These are phyloP conservation scores for Solanum hybrid DNA, from an alignment of 305 asterid species.

Conservation along the genomic window DNA sequence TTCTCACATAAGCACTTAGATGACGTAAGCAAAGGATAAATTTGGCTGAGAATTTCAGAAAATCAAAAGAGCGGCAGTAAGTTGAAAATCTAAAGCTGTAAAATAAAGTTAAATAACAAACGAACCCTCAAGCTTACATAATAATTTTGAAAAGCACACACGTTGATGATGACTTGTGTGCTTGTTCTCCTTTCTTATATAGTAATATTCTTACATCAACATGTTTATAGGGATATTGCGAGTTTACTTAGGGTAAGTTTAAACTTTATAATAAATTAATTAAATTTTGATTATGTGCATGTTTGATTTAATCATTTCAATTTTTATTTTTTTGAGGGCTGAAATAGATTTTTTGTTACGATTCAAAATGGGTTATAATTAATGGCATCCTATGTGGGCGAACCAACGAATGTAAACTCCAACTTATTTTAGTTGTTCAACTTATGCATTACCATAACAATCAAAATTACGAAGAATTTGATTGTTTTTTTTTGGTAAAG, in stretches of 20 bases:
- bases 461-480: not conserved
- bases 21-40: not conserved
- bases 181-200: no score
- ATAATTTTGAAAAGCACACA: no score
- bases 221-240: not conserved
- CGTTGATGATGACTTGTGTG: no score
- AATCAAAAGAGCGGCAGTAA: not conserved
- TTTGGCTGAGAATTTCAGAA: not conserved
- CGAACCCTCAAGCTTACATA: no score
- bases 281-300: not conserved
- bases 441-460: not conserved
- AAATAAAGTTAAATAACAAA: no score
- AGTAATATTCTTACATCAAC: no score
- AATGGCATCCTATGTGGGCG: not conserved
- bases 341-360: no score
- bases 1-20: not conserved
- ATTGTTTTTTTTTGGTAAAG: no score
- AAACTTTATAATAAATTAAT: no score
- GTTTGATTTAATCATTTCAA: no score
- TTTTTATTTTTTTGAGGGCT: not conserved
- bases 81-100: no score
- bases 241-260: not conserved
- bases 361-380: no score
- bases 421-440: not conserved
- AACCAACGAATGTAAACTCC: not conserved